Evolutionary conservation across 1,284 basidiomycete species (phyloP).

Genomic region (Inonotus obliquus): DNA sequence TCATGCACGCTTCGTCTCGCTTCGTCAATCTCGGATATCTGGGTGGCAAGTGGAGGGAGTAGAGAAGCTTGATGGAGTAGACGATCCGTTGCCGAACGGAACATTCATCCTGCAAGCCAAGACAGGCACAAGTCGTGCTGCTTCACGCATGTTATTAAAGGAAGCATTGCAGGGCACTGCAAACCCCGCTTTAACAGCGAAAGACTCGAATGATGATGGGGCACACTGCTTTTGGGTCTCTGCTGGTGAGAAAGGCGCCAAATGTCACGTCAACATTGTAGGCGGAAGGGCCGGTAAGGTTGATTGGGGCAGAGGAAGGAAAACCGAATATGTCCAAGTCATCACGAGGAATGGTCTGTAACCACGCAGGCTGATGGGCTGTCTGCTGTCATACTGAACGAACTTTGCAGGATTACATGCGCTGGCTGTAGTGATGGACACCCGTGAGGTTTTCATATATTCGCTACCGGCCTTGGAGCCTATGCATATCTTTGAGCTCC

Average conservation of each 20-base stretch:
- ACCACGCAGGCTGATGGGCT: neutral
- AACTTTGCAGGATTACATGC: conserved; percentile 47
- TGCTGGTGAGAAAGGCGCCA: conserved; percentile 55
- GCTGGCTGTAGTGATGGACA: conserved; percentile 59
- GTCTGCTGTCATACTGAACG: neutral
- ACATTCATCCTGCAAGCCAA: conserved; percentile 61
- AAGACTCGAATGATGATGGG: conserved; percentile 21
- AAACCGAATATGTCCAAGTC: conserved; percentile 44
- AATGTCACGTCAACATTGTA: conserved; percentile 49
- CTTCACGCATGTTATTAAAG: conserved; percentile 38
- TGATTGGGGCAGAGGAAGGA: conserved; percentile 55
- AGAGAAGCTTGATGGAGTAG: conserved; percentile 40
- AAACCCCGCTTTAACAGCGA: conserved; percentile 22
- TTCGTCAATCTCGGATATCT: conserved; percentile 37
- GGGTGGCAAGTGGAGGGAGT: conserved; percentile 46
- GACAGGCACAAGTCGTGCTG: conserved; percentile 44
- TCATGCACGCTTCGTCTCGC: conserved; percentile 49
- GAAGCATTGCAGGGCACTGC: conserved; percentile 27
- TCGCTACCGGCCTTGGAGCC: conserved; percentile 64
- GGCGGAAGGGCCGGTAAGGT: conserved; percentile 54
- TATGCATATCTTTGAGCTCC: conserved; percentile 46
- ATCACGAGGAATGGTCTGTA: conserved; percentile 47
- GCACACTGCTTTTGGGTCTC: conserved; percentile 44
- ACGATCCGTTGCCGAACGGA: conserved; percentile 45
- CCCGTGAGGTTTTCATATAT: conserved; percentile 53